Evolutionary conservation across 345 rosid genomes (phyloP), one percentile per base, ranked within the genome.

Genomic region (Reutealis trisperma): DNA sequence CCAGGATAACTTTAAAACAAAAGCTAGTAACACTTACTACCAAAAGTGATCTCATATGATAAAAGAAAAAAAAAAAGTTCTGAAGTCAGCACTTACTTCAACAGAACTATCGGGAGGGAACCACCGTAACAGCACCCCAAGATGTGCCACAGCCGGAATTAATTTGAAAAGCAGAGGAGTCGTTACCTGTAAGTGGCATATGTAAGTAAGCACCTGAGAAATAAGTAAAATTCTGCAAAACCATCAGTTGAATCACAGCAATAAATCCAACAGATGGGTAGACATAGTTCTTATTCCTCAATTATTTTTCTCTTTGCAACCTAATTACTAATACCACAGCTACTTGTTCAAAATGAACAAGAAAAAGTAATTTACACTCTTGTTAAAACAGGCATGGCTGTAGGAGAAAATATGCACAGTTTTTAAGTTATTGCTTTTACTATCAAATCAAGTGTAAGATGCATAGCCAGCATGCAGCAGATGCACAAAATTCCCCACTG

Each of bases 111-210:
- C 99, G 0, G 97, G 89, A 18, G 94, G 84, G 79, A 92, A 96
- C 98, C 99, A 96, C 81, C 97, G 85, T 80, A 93, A 83, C 47
- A 91, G 88, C 78, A 96, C 94, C 55, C 98, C 99, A 51, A 96
- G 91, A 85, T 90, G 94, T 75, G 89, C 90, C 73, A 93, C 92
- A 7, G 97, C 98, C 1, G 99, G 99, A 77, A 93, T 93, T 80
- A 93, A 83, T 87, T 96, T 96, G 87, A 96, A 96, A 79, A 96
- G 96, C 83, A 96, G 90, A 75, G 99, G 94, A 2, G 99, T 93
- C 6, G 97, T 96, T 82, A 93, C 97, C 99, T 96, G 90, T 75
- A 80, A 15, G 2, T 9, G 32, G 32, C 30, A 70, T 52, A 25
- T 55, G 19, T 34, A 21, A 77, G 84, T 63, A 62, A 60, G 55